Base-by-base conservation (phyloP, 768 basidiomycete species). In the Gelatoporia subvermispora region DNA sequence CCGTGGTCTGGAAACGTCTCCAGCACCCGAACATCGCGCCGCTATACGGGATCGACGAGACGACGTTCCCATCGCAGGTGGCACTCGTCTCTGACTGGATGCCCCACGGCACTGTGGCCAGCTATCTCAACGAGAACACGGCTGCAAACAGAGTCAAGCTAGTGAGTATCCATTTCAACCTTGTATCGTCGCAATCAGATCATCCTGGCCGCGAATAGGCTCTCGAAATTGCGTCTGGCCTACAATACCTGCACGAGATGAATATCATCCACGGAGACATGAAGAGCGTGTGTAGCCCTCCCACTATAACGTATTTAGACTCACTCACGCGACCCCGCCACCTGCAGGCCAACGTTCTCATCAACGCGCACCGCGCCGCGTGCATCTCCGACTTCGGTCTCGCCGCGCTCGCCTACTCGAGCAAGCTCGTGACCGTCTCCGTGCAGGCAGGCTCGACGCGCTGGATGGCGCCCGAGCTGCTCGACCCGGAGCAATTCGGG, bases 341-440 rank as follows among this genome's bases (percentile, higher is more conserved):
- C 10, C 8, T 4, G 17, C 28, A 62, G 60, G 43, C 45, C 17
- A 64, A 64, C 31, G 52, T 64, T 16, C 37, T 62, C 10, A 49
- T 64, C 13, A 50, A 58, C 41, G 48, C 53, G 13, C 41, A 36
- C 8, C 52, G 54, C 3, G 41, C 40, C 25, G 51, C 59, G 3
- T 55, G 53, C 23, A 49, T 64, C 3, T 47, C 54, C 8, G 62
- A 64, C 45, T 64, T 62, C 35, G 62, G 62, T 1, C 43, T 64
- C 15, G 54, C 61, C 8, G 41, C 37, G 25, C 36, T 56, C 11
- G 5, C 51, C 3, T 45, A 50, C 37, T 31, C 28, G 28, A 31
- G 28, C 28, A 45, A 28, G 28, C 28, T 31, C 28, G 28, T 31
- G 28, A 31, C 28, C 9, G 9, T 38, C 15, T 23, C 35, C 23